Percentiles rank a stretch among this genome's conserved stretches.
phyloP scores from a whole-genome alignment of 805 yeast genomes.

The Hyphopichia homilentoma region DNA sequence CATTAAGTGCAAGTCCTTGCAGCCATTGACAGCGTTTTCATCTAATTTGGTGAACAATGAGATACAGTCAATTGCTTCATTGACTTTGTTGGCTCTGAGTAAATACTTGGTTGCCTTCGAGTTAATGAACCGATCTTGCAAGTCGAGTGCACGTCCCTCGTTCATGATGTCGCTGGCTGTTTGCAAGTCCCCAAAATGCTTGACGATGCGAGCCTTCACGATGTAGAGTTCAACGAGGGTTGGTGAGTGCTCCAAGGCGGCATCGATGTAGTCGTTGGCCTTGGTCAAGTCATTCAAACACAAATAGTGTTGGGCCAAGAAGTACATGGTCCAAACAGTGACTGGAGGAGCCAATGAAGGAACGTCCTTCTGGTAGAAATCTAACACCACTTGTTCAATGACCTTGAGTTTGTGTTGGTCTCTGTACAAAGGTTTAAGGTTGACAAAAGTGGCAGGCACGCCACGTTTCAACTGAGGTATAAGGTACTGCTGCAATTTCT shows the following conservation, averaged over 20 bases:
- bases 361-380: conserved; percentile 36
- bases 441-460: conserved; percentile 86
- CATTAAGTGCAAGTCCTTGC: conserved; percentile 80
- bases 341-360: conserved; percentile 41
- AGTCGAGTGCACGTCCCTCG: conserved; percentile 69
- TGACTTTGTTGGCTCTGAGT: conserved; percentile 69
- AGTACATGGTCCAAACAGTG: conserved; percentile 68
- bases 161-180: conserved; percentile 67
- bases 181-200: conserved; percentile 59
- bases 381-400: conserved; percentile 52
- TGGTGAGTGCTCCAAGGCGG: conserved; percentile 71
- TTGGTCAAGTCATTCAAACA: conserved; percentile 46
- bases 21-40: conserved; percentile 77
- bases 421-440: conserved; percentile 75
- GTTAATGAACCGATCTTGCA: conserved; percentile 89
- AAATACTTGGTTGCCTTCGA: conserved; percentile 83
- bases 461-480: conserved; percentile 65
- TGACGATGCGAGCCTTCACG: conserved; percentile 74
- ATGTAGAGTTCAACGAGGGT: conserved; percentile 80
- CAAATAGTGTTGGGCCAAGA: conserved; percentile 74
- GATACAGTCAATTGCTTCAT: conserved; percentile 69
- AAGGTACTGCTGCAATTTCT: conserved; percentile 52
- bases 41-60: conserved; percentile 78
- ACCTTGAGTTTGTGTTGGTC: conserved; percentile 34
- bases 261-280: conserved; percentile 57